Evolutionary conservation across 805 yeast genomes (phyloP).

Genomic region (Scheffersomyces amazonensis): DNA sequence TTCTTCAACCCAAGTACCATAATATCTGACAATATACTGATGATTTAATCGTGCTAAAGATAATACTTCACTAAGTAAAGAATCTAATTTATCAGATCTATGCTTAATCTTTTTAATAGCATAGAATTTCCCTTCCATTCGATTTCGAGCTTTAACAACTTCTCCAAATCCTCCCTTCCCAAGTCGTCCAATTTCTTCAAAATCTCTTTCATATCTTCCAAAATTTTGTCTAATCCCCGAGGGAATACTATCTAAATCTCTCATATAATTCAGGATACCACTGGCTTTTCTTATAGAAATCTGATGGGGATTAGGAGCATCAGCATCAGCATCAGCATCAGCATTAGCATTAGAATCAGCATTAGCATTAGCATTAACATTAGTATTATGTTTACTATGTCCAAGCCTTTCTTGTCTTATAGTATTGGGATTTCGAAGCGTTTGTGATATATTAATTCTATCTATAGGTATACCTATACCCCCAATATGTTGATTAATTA

Average conservation of each 20-base stretch:
- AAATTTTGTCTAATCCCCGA: conserved; percentile 11
- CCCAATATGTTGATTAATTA: conserved; percentile 13
- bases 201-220: conserved; percentile 87
- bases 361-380: background rate
- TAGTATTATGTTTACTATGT: background rate
- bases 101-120: conserved; percentile 92
- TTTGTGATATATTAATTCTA: background rate
- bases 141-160: conserved; percentile 93
- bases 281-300: background rate
- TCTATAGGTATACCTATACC: background rate
- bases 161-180: conserved; percentile 98
- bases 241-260: background rate
- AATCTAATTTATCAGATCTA: conserved; percentile 71
- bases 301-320: too few relatives aligned
- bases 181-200: conserved; percentile 86
- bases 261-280: background rate
- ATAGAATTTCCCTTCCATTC: conserved; percentile 90
- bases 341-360: too few relatives aligned
- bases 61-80: conserved; percentile 87
- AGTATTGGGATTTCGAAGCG: background rate
- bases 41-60: conserved; percentile 88
- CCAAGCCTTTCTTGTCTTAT: background rate
- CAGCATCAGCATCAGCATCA: background rate
- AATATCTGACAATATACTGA: conserved; percentile 93
- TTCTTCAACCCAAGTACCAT: conserved; percentile 96